phyloP scores from a whole-genome alignment of 1,284 basidiomycete genomes.

The Coniferiporia sulphurascens region DNA sequence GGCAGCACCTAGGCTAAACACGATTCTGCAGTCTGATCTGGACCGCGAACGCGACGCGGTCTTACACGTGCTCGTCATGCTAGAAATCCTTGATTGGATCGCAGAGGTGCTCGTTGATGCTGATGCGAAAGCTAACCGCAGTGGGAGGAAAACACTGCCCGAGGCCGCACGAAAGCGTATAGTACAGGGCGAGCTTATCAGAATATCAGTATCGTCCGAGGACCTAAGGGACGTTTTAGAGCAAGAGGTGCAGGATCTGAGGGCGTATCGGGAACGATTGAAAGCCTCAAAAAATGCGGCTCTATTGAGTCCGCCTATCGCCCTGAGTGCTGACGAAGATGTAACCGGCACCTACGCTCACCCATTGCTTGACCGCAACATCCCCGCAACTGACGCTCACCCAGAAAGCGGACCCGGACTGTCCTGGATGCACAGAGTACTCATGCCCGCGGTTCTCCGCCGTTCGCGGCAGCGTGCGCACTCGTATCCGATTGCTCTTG shows the following conservation, averaged over 20 bases:
- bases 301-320: neutral
- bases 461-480: constrained; percentile 12
- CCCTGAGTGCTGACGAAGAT: neutral
- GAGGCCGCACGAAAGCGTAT: constrained; percentile 4
- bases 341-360: constrained; percentile 6
- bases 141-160: neutral
- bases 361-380: constrained; percentile 3
- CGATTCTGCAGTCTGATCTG: neutral
- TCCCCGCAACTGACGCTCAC: neutral
- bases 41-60: neutral
- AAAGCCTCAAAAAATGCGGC: neutral
- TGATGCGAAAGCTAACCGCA: neutral
- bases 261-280: neutral
- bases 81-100: constrained; percentile 12
- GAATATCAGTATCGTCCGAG: constrained; percentile 8
- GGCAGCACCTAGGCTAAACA: neutral
- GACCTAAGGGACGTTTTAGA: constrained; percentile 6
- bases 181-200: constrained; percentile 8
- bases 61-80: constrained; percentile 11
- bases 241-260: constrained; percentile 8
- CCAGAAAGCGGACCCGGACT: neutral
- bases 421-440: neutral
- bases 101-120: neutral
- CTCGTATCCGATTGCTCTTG: constrained; percentile 12
- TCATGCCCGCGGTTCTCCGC: constrained; percentile 3